These are phyloP conservation scores for Sporothrix euskadiensis DNA, from an alignment of 2,329 filamentous ascomycete species.

Conservation along the genomic window DNA sequence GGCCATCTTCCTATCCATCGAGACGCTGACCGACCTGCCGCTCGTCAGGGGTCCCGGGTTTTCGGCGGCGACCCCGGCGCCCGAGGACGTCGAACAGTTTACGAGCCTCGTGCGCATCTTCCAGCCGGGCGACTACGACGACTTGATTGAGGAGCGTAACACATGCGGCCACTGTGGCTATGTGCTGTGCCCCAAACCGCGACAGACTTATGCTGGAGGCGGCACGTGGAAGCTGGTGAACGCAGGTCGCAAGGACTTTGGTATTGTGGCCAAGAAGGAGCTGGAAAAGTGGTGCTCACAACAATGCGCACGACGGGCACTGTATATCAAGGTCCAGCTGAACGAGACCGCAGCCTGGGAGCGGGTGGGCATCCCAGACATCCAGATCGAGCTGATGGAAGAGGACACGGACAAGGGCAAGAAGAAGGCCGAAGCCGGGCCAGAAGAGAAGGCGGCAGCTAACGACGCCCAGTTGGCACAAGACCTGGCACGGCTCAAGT, in stretches of 20 bases:
- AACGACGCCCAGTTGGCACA: conserved; percentile 37
- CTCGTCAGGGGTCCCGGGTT: conserved; percentile 38
- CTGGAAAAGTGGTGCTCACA: conserved; percentile 86
- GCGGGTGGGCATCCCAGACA: conserved; percentile 59
- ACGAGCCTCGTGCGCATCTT: conserved; percentile 68
- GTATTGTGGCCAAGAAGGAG: conserved; percentile 69
- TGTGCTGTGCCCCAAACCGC: conserved; percentile 69
- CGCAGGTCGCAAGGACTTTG: conserved; percentile 55
- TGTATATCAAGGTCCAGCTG: conserved; percentile 88
- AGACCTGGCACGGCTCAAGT: conserved; percentile 46
- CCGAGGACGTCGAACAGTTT: conserved; percentile 65
- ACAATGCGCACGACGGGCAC: conserved; percentile 72
- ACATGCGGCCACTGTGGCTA: conserved; percentile 83
- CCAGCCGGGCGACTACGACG: conserved; percentile 86
- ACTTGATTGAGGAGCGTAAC: conserved; percentile 85
- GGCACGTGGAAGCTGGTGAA: conserved; percentile 69
- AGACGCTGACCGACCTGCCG: conserved; percentile 67
- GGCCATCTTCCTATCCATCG: conserved; percentile 69
- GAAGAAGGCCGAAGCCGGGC: conserved; percentile 30
- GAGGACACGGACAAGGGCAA: conserved; percentile 56
- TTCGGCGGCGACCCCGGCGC: conserved; percentile 52
- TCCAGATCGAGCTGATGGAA: conserved; percentile 64
- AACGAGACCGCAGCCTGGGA: conserved; percentile 85
- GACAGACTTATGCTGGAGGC: conserved; percentile 55
- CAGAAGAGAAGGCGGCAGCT: not conserved